phyloP scores from a whole-genome alignment of 2,329 filamentous ascomycete genomes.

The Verticillium nubilum region DNA sequence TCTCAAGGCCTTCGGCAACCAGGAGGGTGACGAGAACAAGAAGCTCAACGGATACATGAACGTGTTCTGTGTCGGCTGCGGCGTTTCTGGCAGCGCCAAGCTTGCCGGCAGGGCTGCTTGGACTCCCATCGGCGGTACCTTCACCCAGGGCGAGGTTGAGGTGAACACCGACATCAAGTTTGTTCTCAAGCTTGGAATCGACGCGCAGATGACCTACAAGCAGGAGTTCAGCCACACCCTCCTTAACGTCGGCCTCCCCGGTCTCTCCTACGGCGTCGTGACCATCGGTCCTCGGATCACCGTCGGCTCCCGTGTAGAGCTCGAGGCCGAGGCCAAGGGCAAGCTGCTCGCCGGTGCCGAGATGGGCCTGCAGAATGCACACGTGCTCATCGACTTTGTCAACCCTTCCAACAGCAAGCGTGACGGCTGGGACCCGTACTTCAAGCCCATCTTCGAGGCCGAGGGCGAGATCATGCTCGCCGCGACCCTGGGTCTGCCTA shows the following conservation, averaged over 20 bases:
- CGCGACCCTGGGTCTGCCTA: conserved; percentile 20
- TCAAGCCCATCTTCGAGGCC: conserved; percentile 22
- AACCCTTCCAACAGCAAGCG: conserved; percentile 12
- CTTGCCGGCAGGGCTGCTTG: conserved; percentile 20
- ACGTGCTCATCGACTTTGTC: conserved; percentile 17
- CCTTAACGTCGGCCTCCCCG: conserved; percentile 17
- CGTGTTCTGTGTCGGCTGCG: conserved; percentile 24
- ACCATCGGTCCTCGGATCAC: conserved; percentile 18
- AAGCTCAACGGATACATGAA: conserved; percentile 19
- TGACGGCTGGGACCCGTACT: conserved; percentile 19
- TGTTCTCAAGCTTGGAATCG: conserved; percentile 22
- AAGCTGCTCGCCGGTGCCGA: conserved; percentile 22
- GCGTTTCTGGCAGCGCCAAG: conserved; percentile 18
- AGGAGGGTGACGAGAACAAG: conserved; percentile 8
- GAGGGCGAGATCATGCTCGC: conserved; percentile 18
- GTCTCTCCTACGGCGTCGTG: conserved; percentile 18
- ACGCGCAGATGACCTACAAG: conserved; percentile 17
- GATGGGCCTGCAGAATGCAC: conserved; percentile 19
- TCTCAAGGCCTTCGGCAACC: conserved; percentile 18
- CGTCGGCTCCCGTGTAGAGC: conserved; percentile 14
- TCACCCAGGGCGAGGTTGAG: conserved; percentile 19
- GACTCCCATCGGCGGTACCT: conserved; percentile 15
- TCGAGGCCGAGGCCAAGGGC: conserved; percentile 18
- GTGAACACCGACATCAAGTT: conserved; percentile 17
- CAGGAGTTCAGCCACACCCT: conserved; percentile 15